phyloP scores from a whole-genome alignment of 129 eudicot species.

The Smallanthus sonchifolius region DNA sequence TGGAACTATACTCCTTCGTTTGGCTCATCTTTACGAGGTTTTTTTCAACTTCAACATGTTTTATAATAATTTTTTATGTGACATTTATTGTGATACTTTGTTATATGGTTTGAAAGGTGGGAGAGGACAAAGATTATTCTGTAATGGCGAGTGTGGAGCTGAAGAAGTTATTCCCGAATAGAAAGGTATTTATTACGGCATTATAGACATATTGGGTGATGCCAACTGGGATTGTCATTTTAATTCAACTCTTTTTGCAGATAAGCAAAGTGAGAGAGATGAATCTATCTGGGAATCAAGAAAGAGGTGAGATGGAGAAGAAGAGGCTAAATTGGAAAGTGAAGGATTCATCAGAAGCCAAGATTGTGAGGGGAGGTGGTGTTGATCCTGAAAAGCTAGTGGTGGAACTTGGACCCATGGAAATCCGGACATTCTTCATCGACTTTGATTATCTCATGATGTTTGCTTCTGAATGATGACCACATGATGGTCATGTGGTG shows the following conservation, averaged over 20 bases:
- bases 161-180: slow-evolving; percentile 68
- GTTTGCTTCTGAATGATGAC: slow-evolving; percentile 34
- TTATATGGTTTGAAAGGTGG: slow-evolving; percentile 46
- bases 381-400: slow-evolving; percentile 63
- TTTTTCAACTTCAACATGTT: slow-evolving; percentile 2
- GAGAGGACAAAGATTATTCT: slow-evolving; percentile 84
- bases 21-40: slow-evolving; percentile 97
- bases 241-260: slow-evolving; percentile 30
- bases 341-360: slow-evolving; percentile 32
- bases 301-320: slow-evolving; percentile 84
- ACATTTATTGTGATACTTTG: slow-evolving; percentile 7
- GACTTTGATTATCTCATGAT: slow-evolving; percentile 38
- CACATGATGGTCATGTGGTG: not conserved
- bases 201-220: not conserved
- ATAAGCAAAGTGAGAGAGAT: slow-evolving; percentile 77
- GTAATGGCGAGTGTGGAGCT: slow-evolving; percentile 71
- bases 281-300: slow-evolving; percentile 88
- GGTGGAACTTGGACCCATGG: slow-evolving; percentile 90
- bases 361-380: slow-evolving; percentile 57
- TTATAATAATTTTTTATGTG: not conserved
- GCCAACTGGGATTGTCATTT: not conserved
- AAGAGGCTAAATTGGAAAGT: slow-evolving; percentile 69
- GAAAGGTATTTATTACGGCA: slow-evolving; percentile 48
- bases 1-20: slow-evolving; percentile 79
- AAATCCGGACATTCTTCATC: slow-evolving; percentile 71